Conservation (phyloP, 306 rosid species). For the Ziziphus jujuba region DNA sequence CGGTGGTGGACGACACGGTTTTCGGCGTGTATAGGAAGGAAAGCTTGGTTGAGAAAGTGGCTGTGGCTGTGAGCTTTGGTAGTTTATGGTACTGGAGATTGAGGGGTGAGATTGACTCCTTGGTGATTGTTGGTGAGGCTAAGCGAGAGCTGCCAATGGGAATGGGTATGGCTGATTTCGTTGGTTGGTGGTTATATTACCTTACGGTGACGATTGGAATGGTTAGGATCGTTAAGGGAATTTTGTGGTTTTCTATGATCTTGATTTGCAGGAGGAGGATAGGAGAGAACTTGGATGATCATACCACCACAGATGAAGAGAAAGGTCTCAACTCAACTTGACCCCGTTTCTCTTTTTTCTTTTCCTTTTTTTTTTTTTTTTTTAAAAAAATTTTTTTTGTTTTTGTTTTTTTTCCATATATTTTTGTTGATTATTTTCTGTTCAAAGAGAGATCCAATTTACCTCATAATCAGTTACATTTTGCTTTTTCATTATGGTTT, state of each 20-base stretch:
- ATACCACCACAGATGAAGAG: slow-evolving; percentile 30
- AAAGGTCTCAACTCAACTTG: slow-evolving; percentile 29
- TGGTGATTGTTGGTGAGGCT: slow-evolving; percentile 57
- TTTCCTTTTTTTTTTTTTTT: not conserved
- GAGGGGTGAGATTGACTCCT: slow-evolving; percentile 64
- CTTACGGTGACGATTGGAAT: slow-evolving; percentile 64
- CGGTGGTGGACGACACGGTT: slow-evolving; percentile 81
- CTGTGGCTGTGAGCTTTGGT: slow-evolving; percentile 50
- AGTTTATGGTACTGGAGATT: slow-evolving; percentile 81
- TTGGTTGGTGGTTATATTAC: slow-evolving; percentile 69
- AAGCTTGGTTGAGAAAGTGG: slow-evolving; percentile 54
- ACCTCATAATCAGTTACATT: no score
- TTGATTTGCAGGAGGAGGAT: slow-evolving; percentile 31
- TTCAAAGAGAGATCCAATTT: not conserved
- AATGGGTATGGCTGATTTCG: slow-evolving; percentile 46
- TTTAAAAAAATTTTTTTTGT: not conserved
- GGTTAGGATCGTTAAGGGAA: slow-evolving; percentile 47
- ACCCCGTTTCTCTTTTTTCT: not conserved
- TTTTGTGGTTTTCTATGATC: slow-evolving; percentile 44
- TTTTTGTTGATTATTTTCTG: not conserved
- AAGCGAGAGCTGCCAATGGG: slow-evolving; percentile 53
- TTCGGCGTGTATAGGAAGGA: slow-evolving; percentile 42
- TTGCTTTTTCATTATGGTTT: no score
- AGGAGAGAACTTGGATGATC: slow-evolving; percentile 14
- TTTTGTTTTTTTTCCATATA: not conserved